Evolutionary conservation across 2,329 filamentous ascomycete species (phyloP).

Genomic region (Diplodia corticola): DNA sequence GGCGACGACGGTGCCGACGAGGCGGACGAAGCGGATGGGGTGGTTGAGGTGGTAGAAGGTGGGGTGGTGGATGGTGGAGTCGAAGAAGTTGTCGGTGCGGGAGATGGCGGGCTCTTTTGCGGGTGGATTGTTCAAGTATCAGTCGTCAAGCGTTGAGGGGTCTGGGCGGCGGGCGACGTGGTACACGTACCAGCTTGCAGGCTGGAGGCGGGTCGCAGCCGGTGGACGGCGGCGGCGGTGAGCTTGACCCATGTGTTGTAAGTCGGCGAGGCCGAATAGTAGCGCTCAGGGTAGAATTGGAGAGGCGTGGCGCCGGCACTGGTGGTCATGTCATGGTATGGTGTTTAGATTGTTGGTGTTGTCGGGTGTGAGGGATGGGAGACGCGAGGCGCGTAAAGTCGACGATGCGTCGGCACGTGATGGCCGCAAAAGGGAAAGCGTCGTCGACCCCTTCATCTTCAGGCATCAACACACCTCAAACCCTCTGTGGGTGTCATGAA

Average conservation of each 20-base stretch:
- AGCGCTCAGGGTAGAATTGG: slow-evolving; percentile 58
- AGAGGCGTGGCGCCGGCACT: slow-evolving; percentile 25
- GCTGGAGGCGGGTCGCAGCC: slow-evolving; percentile 47
- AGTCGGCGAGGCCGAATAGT: slow-evolving; percentile 61
- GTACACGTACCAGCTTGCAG: slow-evolving; percentile 52
- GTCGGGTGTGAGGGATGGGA: not conserved
- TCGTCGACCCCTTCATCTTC: no score
- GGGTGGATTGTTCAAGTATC: no score
- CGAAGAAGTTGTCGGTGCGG: not conserved
- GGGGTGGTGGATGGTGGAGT: not conserved
- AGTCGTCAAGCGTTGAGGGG: no score
- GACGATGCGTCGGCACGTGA: slow-evolving; percentile 2
- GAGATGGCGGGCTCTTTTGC: slow-evolving; percentile 5
- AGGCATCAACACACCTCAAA: no score
- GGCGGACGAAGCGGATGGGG: slow-evolving; percentile 49
- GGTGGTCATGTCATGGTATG: slow-evolving; percentile 43
- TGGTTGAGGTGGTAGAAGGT: slow-evolving; percentile 59
- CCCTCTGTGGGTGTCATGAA: not conserved
- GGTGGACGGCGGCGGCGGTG: slow-evolving; percentile 56
- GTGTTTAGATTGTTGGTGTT: slow-evolving; percentile 13
- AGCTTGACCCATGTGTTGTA: slow-evolving; percentile 65
- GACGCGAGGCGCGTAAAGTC: not conserved
- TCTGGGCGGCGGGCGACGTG: no score
- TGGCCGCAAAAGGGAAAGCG: not conserved
- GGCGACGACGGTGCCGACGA: slow-evolving; percentile 48